Evolutionary conservation across 441 rosid species (phyloP).

Genomic region (Eutrema salsugineum): DNA sequence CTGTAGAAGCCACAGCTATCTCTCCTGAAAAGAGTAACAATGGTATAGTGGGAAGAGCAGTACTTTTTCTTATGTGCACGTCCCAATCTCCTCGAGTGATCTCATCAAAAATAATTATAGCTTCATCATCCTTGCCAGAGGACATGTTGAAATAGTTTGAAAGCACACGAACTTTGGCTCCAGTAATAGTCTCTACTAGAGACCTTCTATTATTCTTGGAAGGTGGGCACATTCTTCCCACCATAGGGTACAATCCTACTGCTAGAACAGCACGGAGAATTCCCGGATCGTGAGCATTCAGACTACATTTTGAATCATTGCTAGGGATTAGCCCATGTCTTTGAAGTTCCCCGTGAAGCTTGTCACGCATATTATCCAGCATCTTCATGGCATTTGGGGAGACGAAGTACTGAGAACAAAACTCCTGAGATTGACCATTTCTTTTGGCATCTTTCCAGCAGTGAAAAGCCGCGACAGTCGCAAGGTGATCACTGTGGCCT

Average conservation of each 20-base stretch:
- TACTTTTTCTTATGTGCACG: conserved; percentile 59
- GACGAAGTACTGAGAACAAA: conserved; percentile 71
- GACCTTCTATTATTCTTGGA: conserved; percentile 40
- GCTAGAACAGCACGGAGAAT: conserved; percentile 70
- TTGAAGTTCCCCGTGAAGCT: conserved; percentile 62
- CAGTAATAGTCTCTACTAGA: conserved; percentile 59
- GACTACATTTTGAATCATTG: conserved; percentile 48
- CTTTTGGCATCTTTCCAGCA: conserved; percentile 76
- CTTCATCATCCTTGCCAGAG: conserved; percentile 31
- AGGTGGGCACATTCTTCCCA: conserved; percentile 58
- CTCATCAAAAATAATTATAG: conserved; percentile 71
- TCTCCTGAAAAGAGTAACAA: conserved; percentile 67
- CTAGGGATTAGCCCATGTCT: conserved; percentile 60
- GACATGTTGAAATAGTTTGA: conserved; percentile 46
- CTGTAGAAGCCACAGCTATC: conserved; percentile 65
- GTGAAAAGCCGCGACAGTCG: conserved; percentile 79
- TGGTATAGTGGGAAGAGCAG: conserved; percentile 60
- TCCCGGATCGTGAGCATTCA: conserved; percentile 65
- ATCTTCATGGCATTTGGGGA: conserved; percentile 65
- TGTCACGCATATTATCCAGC: conserved; percentile 69
- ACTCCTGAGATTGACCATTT: conserved; percentile 32
- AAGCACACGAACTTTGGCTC: conserved; percentile 63
- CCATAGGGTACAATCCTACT: conserved; percentile 83
- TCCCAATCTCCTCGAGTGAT: conserved; percentile 75
- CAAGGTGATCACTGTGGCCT: conserved; percentile 81